Base-by-base conservation (phyloP, 768 basidiomycete genomes). In the Nidularia sp. region DNA sequence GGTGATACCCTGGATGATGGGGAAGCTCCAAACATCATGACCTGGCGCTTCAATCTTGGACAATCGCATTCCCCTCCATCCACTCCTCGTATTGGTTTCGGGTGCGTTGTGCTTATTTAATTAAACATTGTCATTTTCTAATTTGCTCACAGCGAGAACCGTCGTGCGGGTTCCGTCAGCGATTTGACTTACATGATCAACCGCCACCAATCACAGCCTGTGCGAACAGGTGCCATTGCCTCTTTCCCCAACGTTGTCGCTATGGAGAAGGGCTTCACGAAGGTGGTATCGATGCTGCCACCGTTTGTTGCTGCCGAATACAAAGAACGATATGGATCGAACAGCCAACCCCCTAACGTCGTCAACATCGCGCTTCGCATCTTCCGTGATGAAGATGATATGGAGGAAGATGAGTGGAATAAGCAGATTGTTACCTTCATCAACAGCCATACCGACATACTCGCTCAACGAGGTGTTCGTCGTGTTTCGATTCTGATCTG, bases 1-100 rank as follows among this genome's bases (percentile, higher is more conserved):
- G 96, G 93, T 3, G 90, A 95, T 62, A 80, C 83, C 15, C 64
- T 81, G 15, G 93, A 93, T 59, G 90, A 92, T 55, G 90, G 88
- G 32, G 92, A 94, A 54, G 79, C 81, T 2, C 88, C 90, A 9
- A 79, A 81, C 55, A 81, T 89, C 47, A 78, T 96, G 25, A 92
- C 86, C 4, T 98, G 97, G 97, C 82, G 91, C 39, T 99, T 99
- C 83, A 95, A 93, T 66, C 79, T 98, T 43, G 90, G 93, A 44
- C 87, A 86, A 63, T 86, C 90, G 1, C 88, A 90, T 65, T 90
- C 90, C 13, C 88, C 90, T 33, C 92, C 92, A 1, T 78, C 88
- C 4, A 95, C 93, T 2, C 93, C 93, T 51, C 80, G 80, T 31
- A 72, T 89, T 45, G 68, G 73, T 54, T 62, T 68, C 50, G 73